A percentile compares a stretch with the other conserved stretches of the same genome.
These are phyloP conservation scores for Themeda triandra DNA, from an alignment of 176 grass and related monocot species.

Conservation along the genomic window DNA sequence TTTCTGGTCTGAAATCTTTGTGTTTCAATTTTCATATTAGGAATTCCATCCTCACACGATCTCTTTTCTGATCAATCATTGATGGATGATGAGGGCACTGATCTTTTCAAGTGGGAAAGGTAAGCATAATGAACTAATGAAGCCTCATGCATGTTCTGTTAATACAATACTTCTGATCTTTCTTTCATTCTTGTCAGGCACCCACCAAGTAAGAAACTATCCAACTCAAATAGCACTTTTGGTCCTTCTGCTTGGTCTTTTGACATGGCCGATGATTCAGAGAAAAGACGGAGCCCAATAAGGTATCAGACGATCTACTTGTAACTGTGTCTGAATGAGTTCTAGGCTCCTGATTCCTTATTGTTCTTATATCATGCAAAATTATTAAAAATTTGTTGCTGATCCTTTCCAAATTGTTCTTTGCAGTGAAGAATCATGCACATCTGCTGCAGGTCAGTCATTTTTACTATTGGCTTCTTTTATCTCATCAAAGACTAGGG, in stretches of 20 bases:
- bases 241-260: conserved; percentile 35
- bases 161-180: conserved; percentile 16
- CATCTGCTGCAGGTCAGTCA: conserved; percentile 47
- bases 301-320: conserved; percentile 31
- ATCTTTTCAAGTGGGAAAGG: conserved; percentile 46
- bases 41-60: conserved; percentile 29
- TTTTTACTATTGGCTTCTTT: conserved; percentile 5
- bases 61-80: conserved; percentile 33
- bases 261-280: conserved; percentile 41
- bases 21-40: conserved; percentile 16
- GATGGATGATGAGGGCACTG: conserved; percentile 23
- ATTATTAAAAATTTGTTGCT: conserved; percentile 8
- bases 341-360: conserved; percentile 6
- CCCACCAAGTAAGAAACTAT: conserved; percentile 30
- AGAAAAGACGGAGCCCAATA: conserved; percentile 41
- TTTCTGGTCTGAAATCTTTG: background rate
- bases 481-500: conserved; percentile 10
- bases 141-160: conserved; percentile 3
- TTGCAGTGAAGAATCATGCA: conserved; percentile 58
- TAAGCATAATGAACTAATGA: conserved; percentile 34
- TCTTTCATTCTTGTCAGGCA: conserved; percentile 28
- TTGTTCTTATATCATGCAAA: conserved; percentile 10
- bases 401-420: conserved; percentile 31
- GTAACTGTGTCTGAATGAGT: conserved; percentile 11
- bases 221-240: conserved; percentile 32